These are phyloP conservation scores for Dendrostoma leiphaemia DNA, from an alignment of 2,329 filamentous ascomycete genomes.

Conservation along the genomic window DNA sequence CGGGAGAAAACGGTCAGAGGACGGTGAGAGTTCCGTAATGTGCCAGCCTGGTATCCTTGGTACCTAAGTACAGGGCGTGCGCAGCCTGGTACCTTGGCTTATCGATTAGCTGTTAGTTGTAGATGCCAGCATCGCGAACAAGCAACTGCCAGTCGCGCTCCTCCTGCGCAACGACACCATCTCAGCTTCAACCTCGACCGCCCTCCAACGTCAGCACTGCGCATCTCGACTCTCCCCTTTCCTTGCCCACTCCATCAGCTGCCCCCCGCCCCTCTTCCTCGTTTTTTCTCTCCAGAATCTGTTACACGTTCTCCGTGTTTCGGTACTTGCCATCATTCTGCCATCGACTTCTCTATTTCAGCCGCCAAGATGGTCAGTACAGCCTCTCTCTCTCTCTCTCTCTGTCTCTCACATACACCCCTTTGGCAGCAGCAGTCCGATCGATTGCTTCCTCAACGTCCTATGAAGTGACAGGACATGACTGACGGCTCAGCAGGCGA, in stretches of 20 bases:
- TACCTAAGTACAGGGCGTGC: background rate
- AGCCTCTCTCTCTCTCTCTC: no score
- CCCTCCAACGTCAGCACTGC: background rate
- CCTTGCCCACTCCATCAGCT: no score
- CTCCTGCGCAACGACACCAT: background rate
- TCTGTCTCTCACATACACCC: no score
- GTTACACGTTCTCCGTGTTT: background rate
- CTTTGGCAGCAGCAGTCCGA: no score
- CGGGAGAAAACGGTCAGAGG: background rate
- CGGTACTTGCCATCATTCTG: background rate
- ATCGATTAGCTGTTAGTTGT: constrained; percentile 10
- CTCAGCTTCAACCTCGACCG: background rate
- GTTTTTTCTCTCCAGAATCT: background rate
- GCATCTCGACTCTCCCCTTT: background rate
- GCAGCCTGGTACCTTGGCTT: background rate
- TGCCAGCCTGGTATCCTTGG: background rate
- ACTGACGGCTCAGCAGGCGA: constrained; percentile 30
- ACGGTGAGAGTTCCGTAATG: background rate
- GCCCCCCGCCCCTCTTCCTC: no score
- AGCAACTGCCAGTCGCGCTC: background rate
- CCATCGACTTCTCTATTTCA: background rate
- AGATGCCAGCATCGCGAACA: constrained; percentile 2
- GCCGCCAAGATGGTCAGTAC: constrained; percentile 19
- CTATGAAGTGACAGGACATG: no score
- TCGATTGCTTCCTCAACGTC: no score